Conservation (phyloP, 1,284 basidiomycete species). For the Trichosporon ovoides region DNA sequence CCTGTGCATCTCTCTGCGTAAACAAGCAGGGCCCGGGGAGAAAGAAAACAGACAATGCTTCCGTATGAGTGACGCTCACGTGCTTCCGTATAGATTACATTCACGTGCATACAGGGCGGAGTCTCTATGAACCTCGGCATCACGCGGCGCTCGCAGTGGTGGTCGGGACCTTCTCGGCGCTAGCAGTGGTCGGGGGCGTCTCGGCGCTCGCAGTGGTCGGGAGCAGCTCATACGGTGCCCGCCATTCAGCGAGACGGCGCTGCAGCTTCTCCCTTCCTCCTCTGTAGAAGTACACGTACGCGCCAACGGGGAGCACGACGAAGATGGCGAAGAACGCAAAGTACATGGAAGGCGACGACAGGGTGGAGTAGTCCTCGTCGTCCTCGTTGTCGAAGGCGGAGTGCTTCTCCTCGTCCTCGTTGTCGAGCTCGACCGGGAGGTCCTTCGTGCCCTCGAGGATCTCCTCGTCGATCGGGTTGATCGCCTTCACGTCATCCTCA, state of each 20-base stretch:
- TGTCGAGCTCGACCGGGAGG: conserved; percentile 8
- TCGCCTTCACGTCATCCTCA: neutral
- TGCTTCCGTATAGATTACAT: no score
- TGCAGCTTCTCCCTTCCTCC: conserved; percentile 30
- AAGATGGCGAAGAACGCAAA: conserved; percentile 52
- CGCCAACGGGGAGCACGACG: conserved; percentile 53
- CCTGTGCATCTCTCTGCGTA: no score
- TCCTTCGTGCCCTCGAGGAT: neutral
- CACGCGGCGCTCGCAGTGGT: no score
- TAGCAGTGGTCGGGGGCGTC: neutral
- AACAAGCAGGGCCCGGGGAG: no score
- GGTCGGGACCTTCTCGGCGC: neutral
- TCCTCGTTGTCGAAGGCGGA: no score
- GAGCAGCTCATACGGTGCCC: neutral
- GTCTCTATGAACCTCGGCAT: no score
- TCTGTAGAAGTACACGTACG: conserved; percentile 56
- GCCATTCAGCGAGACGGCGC: neutral
- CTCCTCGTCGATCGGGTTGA: conserved; percentile 1
- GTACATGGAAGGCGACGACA: conserved; percentile 49
- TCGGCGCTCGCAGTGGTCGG: neutral
- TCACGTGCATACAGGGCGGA: no score
- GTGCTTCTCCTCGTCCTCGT: conserved; percentile 19
- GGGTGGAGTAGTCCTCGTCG: conserved; percentile 32
- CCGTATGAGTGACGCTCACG: no score
- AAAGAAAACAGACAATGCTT: no score